These are phyloP conservation scores for Alloteropsis semialata DNA, from an alignment of 176 grass and related monocot species.

Conservation along the genomic window DNA sequence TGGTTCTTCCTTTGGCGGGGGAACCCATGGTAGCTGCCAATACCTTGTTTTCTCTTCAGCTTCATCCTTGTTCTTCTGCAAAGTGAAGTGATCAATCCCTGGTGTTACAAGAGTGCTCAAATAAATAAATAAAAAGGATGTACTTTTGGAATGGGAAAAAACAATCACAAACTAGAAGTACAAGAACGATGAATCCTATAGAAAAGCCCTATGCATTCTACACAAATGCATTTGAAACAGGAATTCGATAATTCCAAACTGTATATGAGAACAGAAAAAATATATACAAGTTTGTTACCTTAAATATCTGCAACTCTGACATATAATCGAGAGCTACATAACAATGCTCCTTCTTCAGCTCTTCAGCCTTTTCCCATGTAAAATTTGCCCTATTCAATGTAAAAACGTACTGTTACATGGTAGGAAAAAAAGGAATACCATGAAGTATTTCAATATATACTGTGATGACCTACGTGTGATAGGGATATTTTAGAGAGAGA, in stretches of 20 bases:
- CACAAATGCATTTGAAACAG: constrained; percentile 4
- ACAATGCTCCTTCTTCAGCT: constrained; percentile 95
- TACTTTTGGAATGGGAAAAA: background rate
- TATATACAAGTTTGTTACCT: constrained; percentile 38
- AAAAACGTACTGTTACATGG: constrained; percentile 13
- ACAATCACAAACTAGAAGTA: background rate
- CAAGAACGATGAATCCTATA: background rate
- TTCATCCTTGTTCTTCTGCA: constrained; percentile 85
- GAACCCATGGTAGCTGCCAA: constrained; percentile 98
- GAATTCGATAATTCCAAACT: constrained; percentile 2
- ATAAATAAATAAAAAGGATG: constrained; percentile 16
- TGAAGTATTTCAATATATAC: constrained; percentile 30
- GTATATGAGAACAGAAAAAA: constrained; percentile 12
- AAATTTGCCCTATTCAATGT: constrained; percentile 72
- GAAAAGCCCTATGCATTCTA: constrained; percentile 7
- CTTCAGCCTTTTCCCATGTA: constrained; percentile 93
- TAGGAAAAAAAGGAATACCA: constrained; percentile 25
- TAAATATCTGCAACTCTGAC: constrained; percentile 85
- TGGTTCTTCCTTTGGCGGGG: constrained; percentile 76
- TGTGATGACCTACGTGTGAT: constrained; percentile 66
- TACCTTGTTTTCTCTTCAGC: constrained; percentile 89
- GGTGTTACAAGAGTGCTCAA: constrained; percentile 18
- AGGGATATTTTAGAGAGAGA: constrained; percentile 94
- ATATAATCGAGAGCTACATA: constrained; percentile 76
- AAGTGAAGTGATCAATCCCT: constrained; percentile 36